Conservation (phyloP, 768 basidiomycete species). For the Termitomyces sp. region DNA sequence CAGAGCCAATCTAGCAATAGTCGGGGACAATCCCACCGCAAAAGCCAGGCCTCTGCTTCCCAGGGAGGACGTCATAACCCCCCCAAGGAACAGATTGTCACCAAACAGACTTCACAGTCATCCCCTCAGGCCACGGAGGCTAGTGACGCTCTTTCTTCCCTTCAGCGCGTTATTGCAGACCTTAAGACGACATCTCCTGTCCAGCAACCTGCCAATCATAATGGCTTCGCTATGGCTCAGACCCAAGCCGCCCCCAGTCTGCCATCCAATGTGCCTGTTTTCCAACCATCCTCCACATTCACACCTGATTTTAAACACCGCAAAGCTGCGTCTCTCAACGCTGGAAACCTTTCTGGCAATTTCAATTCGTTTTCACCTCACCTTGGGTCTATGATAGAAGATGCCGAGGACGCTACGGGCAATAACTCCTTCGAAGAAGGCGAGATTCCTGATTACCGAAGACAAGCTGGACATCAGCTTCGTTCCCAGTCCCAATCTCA, state of each 20-base stretch:
- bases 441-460: conserved; percentile 64
- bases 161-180: conserved; percentile 93
- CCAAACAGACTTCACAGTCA: conserved; percentile 41
- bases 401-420: conserved; percentile 57
- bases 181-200: conserved; percentile 80
- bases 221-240: conserved; percentile 40
- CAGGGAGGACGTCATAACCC: conserved; percentile 45
- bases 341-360: conserved; percentile 48
- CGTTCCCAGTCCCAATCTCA: conserved; percentile 79
- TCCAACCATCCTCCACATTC: conserved; percentile 61
- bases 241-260: conserved; percentile 48
- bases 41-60: conserved; percentile 52
- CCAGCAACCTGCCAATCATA: conserved; percentile 37
- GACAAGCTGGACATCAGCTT: conserved; percentile 54
- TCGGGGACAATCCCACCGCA: conserved; percentile 47
- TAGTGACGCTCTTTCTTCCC: conserved; percentile 78
- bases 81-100: conserved; percentile 33
- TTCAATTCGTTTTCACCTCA: conserved; percentile 74
- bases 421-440: conserved; percentile 61
- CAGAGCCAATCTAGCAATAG: conserved; percentile 45
- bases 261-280: conserved; percentile 63
- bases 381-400: conserved; percentile 81
- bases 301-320: conserved; percentile 67
- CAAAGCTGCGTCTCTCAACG: conserved; percentile 74
- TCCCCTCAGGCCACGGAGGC: conserved; percentile 53